Percentiles rank a stretch among this genome's conserved stretches.
Evolutionary conservation across 2,329 filamentous ascomycete species (phyloP).

Genomic region (Sclerotinia minor): DNA sequence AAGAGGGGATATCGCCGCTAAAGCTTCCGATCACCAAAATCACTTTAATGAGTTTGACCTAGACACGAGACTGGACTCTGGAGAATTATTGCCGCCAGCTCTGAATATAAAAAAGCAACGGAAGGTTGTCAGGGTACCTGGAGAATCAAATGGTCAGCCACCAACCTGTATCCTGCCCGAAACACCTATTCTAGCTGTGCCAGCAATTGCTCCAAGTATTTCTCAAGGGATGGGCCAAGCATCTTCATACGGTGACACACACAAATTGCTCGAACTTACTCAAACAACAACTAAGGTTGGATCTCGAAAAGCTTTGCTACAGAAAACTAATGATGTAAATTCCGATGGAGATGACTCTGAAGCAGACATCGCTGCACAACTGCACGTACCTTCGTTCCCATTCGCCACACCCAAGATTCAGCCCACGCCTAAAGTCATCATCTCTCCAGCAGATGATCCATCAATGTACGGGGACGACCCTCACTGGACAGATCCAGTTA

Average conservation of each 20-base stretch:
- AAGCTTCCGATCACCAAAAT: neutral
- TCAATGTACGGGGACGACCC: slow-evolving; percentile 23
- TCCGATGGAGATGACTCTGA: slow-evolving; percentile 16
- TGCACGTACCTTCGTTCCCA: slow-evolving; percentile 20
- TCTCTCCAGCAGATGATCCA: slow-evolving; percentile 28
- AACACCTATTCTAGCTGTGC: slow-evolving; percentile 14
- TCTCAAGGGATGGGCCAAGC: slow-evolving; percentile 27
- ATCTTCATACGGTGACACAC: slow-evolving; percentile 32
- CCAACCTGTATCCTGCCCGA: slow-evolving; percentile 27
- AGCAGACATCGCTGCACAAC: slow-evolving; percentile 14
- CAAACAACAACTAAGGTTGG: slow-evolving; percentile 17
- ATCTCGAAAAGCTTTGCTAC: neutral
- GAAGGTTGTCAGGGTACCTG: slow-evolving; percentile 21
- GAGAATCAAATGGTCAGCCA: slow-evolving; percentile 23
- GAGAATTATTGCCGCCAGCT: slow-evolving; percentile 24
- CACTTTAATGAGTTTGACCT: neutral
- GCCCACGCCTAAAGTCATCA: slow-evolving; percentile 24
- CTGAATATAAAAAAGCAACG: slow-evolving; percentile 25
- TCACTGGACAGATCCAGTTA: slow-evolving; percentile 15
- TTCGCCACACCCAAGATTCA: slow-evolving; percentile 20
- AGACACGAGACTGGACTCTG: neutral
- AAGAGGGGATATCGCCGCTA: neutral
- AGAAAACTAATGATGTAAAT: neutral
- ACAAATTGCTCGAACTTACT: slow-evolving; percentile 32
- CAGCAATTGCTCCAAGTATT: slow-evolving; percentile 18